A percentile compares a stretch with the other conserved stretches of the same genome.
Evolutionary conservation across 2,329 filamentous ascomycete species (phyloP).

Genomic region (Fusarium verrucosum): DNA sequence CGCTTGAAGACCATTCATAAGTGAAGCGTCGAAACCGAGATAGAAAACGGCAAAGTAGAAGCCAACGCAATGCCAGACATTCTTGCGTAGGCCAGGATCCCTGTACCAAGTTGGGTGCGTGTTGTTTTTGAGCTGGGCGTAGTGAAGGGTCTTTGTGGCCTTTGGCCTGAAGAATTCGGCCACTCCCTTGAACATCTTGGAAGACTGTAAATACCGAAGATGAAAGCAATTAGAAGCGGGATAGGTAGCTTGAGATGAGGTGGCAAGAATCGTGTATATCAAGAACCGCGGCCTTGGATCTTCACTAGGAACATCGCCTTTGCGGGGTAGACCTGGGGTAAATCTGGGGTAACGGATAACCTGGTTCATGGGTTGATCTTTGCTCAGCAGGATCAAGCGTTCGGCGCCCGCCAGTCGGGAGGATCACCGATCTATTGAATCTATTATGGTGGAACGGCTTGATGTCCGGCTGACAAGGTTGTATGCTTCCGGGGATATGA

Average conservation of each 20-base stretch:
- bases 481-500: background rate
- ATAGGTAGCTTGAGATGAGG: too few species aligned
- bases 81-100: constrained; percentile 14
- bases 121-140: constrained; percentile 27
- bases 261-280: too few species aligned
- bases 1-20: constrained; percentile 23
- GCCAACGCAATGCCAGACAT: constrained; percentile 30
- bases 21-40: constrained; percentile 9
- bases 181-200: constrained; percentile 13
- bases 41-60: constrained; percentile 34
- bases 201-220: accelerated
- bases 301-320: background rate
- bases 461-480: background rate
- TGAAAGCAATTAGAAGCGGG: background rate
- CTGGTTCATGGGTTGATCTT: background rate
- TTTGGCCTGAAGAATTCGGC: constrained; percentile 21
- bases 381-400: background rate
- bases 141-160: constrained; percentile 20
- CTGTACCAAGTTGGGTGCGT: constrained; percentile 28
- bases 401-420: background rate
- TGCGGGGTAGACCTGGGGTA: constrained; percentile 23
- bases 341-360: constrained; percentile 18
- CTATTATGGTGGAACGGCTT: background rate
- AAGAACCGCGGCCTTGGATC: background rate
- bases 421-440: background rate